Base-by-base conservation (phyloP, 2,329 filamentous ascomycete genomes). In the Trichoderma lentiforme region DNA sequence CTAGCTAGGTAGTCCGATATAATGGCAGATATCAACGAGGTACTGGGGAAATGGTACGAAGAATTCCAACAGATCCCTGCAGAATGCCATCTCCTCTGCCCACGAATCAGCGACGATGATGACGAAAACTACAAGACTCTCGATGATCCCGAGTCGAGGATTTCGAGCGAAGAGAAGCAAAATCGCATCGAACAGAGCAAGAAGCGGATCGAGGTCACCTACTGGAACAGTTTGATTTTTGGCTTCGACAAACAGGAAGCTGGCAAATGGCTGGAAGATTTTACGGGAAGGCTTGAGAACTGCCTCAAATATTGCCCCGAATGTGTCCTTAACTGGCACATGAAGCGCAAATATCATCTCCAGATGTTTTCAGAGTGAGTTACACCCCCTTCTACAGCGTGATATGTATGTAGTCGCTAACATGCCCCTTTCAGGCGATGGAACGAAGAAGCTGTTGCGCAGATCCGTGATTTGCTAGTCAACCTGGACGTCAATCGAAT, bases 281-380 rank as follows among this genome's bases (percentile, higher is more conserved):
- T 93, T 76, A 86, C 84, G 67, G 77, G 81, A 6, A 85, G 87
- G 24, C 83, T 92, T 24, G 88, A 91, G 74, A 79, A 83, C 12
- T 86, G 87, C 51, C 84, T 95, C 28, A 87, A 85, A 71, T 84
- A 82, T 71, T 95, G 92, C 80, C 88, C 93, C 68, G 85, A 88
- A 66, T 95, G 92, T 78, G 90, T 93, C 66, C 86, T 90, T 73
- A 90, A 90, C 75, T 95, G 93, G 87, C 92, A 95, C 80, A 89
- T 89, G 78, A 87, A 86, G 34, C 90, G 92, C 73, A 87, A 88
- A 73, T 82, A 84, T 70, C 88, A 92, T 74, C 82, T 93, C 36
- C 88, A 89, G 73, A 84, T 87, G 62, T 83, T 94, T 70, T 85
- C 88, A 75, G 88, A 90, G 86, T 90, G 83, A 70, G n/a, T 8